Base-by-base conservation (phyloP, 2,329 filamentous ascomycete genomes). In the Diplodia intermedia region DNA sequence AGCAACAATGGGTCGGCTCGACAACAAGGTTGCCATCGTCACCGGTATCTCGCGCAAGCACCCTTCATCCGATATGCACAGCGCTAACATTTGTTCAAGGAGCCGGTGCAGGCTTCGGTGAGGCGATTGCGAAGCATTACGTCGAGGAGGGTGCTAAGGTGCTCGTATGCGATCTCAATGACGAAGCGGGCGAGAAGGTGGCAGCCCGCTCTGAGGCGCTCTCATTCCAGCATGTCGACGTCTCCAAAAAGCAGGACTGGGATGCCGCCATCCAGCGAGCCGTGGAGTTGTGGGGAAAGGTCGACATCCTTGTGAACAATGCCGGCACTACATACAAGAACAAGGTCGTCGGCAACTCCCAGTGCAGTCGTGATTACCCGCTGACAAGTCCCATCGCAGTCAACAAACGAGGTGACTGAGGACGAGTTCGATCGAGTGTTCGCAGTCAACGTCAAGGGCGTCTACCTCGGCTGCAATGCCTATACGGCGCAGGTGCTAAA, bases 351-450 rank as follows among this genome's bases (percentile, higher is more conserved):
- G 26, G 52, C 8, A 1, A 47, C 3, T 4, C 15, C 40, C 31
- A 11, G n/a, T 12, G 26, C 12, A 14, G 15, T 33, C 23, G 26
- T 3, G 18, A 61, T 23, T 15, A 40, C 5, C 31, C 11, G 33
- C 66, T 65, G 14, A 60, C 36, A 33, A 65, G 26, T 14, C 7
- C 5, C 12, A 6, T 11, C 15, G 29, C 62, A 77, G 80, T 83
- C 88, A 0, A 90, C 88, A 0, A 78, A 84, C 36, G 82, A 88
- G 0, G 89, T 91, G 2, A 89, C 87, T 0, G 88, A 90, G 66
- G 81, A 82, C 7, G 89, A 91, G 61, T 91, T 90, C 69, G 88
- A 91, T 72, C 81, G 84, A 57, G 86, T 89, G 47, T 89, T 91
- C 75, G 84, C 85, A 65, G 88, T 91, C 69, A 91, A 91, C 71